Evolutionary conservation across 2,329 filamentous ascomycete genomes (phyloP).

Genomic region (Clonostachys rhizophaga): DNA sequence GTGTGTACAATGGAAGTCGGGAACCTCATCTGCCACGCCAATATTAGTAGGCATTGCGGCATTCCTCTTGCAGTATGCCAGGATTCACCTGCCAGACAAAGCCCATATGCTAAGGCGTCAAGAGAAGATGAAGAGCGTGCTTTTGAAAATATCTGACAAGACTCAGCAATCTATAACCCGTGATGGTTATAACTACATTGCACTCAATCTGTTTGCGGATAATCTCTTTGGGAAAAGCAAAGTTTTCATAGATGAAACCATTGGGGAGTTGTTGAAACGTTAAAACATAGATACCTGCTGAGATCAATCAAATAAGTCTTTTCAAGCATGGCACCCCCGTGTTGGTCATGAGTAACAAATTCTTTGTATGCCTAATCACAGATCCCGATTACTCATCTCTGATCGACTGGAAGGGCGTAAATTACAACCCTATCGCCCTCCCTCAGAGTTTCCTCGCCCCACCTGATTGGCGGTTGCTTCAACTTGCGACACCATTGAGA

Average conservation of each 20-base stretch:
- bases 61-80: slow-evolving; percentile 4
- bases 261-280: background rate
- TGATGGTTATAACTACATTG: slow-evolving; percentile 1
- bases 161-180: background rate
- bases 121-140: slow-evolving; percentile 3
- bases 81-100: background rate
- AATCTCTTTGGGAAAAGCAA: background rate
- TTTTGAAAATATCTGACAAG: background rate
- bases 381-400: background rate
- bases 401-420: background rate
- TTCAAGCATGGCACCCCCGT: too few relatives aligned
- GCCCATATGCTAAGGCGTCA: background rate
- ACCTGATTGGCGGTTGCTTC: background rate
- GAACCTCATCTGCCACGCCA: slow-evolving; percentile 9
- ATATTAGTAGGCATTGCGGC: slow-evolving; percentile 7
- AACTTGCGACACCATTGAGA: background rate
- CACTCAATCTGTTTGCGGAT: background rate
- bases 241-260: background rate
- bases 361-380: background rate
- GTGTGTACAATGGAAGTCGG: background rate
- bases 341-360: background rate
- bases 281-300: too few relatives aligned
- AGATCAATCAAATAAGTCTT: too few relatives aligned
- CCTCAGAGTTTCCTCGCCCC: background rate
- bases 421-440: background rate